phyloP scores from a whole-genome alignment of 2,329 filamentous ascomycete genomes.

The Rutstroemia sydowiana region DNA sequence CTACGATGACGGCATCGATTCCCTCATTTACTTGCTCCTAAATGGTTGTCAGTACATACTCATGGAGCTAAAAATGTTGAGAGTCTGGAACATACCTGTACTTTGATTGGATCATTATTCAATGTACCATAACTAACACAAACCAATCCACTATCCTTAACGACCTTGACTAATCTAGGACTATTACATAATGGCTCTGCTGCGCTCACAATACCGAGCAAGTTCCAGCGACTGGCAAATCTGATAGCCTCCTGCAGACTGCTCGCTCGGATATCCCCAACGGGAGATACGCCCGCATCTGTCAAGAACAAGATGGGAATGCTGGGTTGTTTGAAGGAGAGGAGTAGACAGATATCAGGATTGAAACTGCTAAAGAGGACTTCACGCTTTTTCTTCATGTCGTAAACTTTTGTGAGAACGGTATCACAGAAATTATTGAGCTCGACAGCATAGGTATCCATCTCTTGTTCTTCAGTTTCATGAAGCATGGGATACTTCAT shows the following conservation, averaged over 20 bases:
- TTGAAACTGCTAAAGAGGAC: conserved; percentile 98
- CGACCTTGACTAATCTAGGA: conserved; percentile 80
- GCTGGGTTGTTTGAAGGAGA: conserved; percentile 94
- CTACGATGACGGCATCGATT: conserved; percentile 96
- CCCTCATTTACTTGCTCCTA: conserved; percentile 79
- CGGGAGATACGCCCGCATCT: conserved; percentile 72
- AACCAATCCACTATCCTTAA: conserved; percentile 88
- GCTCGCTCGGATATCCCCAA: conserved; percentile 83
- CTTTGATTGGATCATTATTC: conserved; percentile 82
- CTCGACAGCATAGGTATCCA: conserved; percentile 94
- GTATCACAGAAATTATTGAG: conserved; percentile 96
- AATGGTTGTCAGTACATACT: no score
- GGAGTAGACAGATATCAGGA: conserved; percentile 87
- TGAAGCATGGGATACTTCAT: conserved; percentile 99
- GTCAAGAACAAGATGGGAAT: conserved; percentile 94
- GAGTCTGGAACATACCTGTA: conserved; percentile 69
- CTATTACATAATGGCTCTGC: conserved; percentile 84
- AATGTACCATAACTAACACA: conserved; percentile 89
- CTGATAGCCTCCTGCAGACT: conserved; percentile 92
- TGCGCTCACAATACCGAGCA: conserved; percentile 85
- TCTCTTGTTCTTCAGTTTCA: conserved; percentile 89
- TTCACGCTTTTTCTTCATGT: conserved; percentile 72
- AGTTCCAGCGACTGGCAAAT: conserved; percentile 90
- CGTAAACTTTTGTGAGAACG: conserved; percentile 83
- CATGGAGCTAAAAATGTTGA: no score